phyloP scores from a whole-genome alignment of 371 early-diverging fungal species.

The Mucor plumbeus region DNA sequence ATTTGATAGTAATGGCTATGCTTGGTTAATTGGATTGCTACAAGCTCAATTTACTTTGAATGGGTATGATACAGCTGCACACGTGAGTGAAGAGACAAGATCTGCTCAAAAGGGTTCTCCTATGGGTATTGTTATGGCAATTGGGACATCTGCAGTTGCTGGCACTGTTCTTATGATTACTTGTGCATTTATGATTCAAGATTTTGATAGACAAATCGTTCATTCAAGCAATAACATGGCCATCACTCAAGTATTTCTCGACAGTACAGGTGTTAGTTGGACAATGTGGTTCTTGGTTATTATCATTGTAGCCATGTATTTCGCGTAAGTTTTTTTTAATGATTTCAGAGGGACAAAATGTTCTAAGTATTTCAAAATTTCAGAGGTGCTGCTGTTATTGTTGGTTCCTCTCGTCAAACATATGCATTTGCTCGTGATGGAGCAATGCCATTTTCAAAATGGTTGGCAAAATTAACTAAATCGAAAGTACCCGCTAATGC shows the following conservation, averaged over 20 bases:
- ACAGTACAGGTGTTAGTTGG: constrained; percentile 48
- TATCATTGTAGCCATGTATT: constrained; percentile 61
- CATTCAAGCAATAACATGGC: constrained; percentile 47
- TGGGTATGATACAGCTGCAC: constrained; percentile 73
- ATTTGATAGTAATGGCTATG: constrained; percentile 34
- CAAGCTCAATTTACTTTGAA: constrained; percentile 56
- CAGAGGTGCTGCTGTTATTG: constrained; percentile 52
- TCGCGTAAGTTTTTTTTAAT: constrained; percentile 30
- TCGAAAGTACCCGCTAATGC: constrained; percentile 49
- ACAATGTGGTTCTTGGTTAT: constrained; percentile 54
- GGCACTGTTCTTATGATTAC: constrained; percentile 64
- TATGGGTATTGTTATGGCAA: constrained; percentile 53
- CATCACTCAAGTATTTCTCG: constrained; percentile 54
- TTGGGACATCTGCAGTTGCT: constrained; percentile 52
- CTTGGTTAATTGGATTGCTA: constrained; percentile 43
- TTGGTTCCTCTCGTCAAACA: constrained; percentile 64
- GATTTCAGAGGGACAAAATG: neutral
- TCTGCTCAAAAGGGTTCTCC: constrained; percentile 61
- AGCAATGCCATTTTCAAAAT: constrained; percentile 52
- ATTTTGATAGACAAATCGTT: constrained; percentile 56
- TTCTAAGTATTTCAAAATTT: neutral
- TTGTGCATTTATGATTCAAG: constrained; percentile 62
- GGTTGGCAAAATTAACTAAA: constrained; percentile 32
- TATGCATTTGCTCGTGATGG: constrained; percentile 74
- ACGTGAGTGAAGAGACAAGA: constrained; percentile 72